A percentile compares a stretch with the other conserved stretches of the same genome.
These are phyloP conservation scores for Fusarium devonianum DNA, from an alignment of 2,329 filamentous ascomycete species.

Conservation along the genomic window DNA sequence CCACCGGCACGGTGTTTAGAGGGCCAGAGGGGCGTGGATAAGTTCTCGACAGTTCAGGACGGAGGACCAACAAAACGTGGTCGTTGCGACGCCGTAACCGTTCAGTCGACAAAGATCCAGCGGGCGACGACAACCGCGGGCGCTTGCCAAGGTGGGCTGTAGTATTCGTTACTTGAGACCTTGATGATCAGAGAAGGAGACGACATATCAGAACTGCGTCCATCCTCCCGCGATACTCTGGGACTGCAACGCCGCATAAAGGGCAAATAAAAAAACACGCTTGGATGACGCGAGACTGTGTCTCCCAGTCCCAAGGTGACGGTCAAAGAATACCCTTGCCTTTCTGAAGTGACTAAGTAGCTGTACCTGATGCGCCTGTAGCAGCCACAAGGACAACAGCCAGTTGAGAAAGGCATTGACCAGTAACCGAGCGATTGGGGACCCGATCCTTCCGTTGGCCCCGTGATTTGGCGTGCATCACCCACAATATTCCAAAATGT, in stretches of 20 bases:
- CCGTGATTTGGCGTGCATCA: neutral
- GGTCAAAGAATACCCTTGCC: too few species aligned
- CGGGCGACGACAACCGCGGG: too few species aligned
- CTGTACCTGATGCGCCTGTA: neutral
- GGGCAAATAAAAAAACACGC: too few species aligned
- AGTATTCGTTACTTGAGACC: too few species aligned
- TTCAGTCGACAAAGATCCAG: constrained; percentile 14
- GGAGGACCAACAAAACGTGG: constrained; percentile 20
- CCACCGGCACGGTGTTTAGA: constrained; percentile 28
- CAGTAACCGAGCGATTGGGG: constrained; percentile 2
- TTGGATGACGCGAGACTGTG: too few species aligned
- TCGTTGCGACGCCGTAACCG: constrained; percentile 21
- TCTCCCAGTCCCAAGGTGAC: too few species aligned
- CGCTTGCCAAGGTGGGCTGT: too few species aligned
- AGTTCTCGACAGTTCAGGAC: constrained; percentile 5
- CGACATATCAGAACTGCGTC: too few species aligned
- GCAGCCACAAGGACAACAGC: neutral
- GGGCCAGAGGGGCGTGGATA: constrained; percentile 32
- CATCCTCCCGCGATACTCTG: too few species aligned
- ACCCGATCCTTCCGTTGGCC: neutral
- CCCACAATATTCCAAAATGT: neutral
- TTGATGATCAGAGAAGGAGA: too few species aligned
- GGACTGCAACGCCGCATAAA: too few species aligned
- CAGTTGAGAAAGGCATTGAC: constrained; percentile 1
- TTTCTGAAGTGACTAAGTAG: constrained; percentile 9